Conservation (phyloP, 2,329 filamentous ascomycete species). For the Apiospora phragmitis region DNA sequence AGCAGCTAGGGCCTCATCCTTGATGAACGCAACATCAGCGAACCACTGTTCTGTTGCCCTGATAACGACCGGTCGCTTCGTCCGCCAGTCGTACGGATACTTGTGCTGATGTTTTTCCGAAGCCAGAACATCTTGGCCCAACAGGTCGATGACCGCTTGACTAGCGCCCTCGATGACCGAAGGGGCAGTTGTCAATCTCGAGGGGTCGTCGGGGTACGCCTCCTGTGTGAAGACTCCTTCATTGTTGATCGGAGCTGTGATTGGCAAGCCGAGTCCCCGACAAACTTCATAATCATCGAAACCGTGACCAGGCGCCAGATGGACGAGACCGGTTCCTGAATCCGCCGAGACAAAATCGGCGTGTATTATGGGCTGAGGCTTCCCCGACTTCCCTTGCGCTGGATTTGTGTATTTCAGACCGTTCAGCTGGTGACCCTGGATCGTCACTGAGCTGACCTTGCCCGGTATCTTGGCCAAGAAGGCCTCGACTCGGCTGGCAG, state of each 20-base stretch:
- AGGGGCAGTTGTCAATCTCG: constrained; percentile 64
- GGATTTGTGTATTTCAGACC: constrained; percentile 70
- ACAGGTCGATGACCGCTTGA: constrained; percentile 66
- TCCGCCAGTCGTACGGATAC: constrained; percentile 97
- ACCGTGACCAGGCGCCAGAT: constrained; percentile 90
- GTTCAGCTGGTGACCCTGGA: constrained; percentile 66
- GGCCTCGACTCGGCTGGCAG: constrained; percentile 66
- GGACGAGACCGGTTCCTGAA: constrained; percentile 94
- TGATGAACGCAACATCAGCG: constrained; percentile 84
- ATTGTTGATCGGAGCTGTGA: constrained; percentile 81
- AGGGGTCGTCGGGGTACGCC: constrained; percentile 71
- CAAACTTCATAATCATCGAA: constrained; percentile 95
- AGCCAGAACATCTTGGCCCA: constrained; percentile 65
- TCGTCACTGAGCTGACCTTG: constrained; percentile 50
- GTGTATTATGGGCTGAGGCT: constrained; percentile 70
- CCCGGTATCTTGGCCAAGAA: constrained; percentile 53
- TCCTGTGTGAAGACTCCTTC: constrained; percentile 78
- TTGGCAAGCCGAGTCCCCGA: constrained; percentile 66
- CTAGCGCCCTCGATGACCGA: constrained; percentile 72
- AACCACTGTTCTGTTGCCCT: constrained; percentile 98
- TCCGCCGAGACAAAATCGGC: constrained; percentile 87
- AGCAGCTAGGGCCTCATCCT: constrained; percentile 68
- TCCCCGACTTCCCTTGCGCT: constrained; percentile 60
- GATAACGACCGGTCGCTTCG: constrained; percentile 88
- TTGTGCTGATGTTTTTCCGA: constrained; percentile 80